These are phyloP conservation scores for Sanguinoderma infundibulare DNA, from an alignment of 1,284 basidiomycete species.

Conservation along the genomic window DNA sequence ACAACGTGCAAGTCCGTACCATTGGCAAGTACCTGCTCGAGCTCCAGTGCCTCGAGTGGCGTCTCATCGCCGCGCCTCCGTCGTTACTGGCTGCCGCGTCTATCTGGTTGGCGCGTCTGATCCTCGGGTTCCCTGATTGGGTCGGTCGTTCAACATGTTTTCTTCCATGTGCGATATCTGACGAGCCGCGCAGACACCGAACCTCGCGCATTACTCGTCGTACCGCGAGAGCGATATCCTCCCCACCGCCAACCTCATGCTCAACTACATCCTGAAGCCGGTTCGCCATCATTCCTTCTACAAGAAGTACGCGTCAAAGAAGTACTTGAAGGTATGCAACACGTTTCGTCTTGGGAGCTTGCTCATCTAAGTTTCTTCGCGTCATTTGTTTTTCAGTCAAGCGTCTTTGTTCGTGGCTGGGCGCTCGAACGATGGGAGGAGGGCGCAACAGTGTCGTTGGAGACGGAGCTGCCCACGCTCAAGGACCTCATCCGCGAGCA, in stretches of 20 bases:
- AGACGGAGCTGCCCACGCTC: constrained; percentile 54
- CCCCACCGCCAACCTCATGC: constrained; percentile 90
- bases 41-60: constrained; percentile 88
- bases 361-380: neutral
- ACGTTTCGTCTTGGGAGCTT: neutral
- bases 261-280: constrained; percentile 88
- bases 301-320: constrained; percentile 85
- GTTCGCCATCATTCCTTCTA: constrained; percentile 77
- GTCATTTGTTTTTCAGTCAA: constrained; percentile 44
- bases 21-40: constrained; percentile 95
- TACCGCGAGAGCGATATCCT: constrained; percentile 87
- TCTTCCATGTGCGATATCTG: constrained; percentile 8
- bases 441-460: constrained; percentile 53
- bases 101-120: constrained; percentile 90
- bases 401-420: constrained; percentile 66
- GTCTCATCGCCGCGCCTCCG: constrained; percentile 81
- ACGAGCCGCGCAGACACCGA: constrained; percentile 63
- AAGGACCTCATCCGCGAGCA: constrained; percentile 55
- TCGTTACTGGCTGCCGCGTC: constrained; percentile 89
- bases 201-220: constrained; percentile 90
- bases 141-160: constrained; percentile 49
- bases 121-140: constrained; percentile 87
- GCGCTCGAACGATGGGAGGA: constrained; percentile 65
- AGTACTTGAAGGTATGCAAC: constrained; percentile 77
- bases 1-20: constrained; percentile 90